Conservation (phyloP, 371 early-diverging fungal genomes). For the Mortierella sp. region DNA sequence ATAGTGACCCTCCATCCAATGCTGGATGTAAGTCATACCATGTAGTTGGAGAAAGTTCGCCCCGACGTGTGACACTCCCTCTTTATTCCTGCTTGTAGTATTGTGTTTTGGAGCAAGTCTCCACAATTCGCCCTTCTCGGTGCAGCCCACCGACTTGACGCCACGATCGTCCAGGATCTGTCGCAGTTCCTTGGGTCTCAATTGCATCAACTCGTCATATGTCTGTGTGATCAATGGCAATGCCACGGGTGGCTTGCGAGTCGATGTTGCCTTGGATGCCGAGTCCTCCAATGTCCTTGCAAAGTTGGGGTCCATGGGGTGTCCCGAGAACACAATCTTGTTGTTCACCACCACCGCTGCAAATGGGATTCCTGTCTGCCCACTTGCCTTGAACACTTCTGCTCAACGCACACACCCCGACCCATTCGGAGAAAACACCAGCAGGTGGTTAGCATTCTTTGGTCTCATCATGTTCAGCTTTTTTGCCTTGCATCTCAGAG, state of each 20-base stretch:
- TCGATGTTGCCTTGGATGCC: conserved; percentile 38
- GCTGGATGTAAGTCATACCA: too few relatives aligned
- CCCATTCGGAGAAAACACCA: too few relatives aligned
- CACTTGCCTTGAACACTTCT: conserved; percentile 49
- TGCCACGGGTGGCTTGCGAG: conserved; percentile 32
- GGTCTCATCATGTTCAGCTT: too few relatives aligned
- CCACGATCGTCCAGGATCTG: conserved; percentile 47
- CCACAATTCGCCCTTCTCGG: conserved; percentile 48
- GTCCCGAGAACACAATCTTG: conserved; percentile 50
- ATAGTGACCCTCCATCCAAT: too few relatives aligned
- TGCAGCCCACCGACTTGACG: conserved; percentile 29
- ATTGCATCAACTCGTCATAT: conserved; percentile 48
- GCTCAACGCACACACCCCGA: too few relatives aligned
- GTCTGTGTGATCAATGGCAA: conserved; percentile 43
- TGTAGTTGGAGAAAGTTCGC: too few relatives aligned
- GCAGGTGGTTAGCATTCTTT: too few relatives aligned
- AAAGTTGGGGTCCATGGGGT: conserved; percentile 51
- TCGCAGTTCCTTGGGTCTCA: conserved; percentile 47
- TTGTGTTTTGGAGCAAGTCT: conserved; percentile 40
- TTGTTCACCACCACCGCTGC: conserved; percentile 48
- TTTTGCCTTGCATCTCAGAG: too few relatives aligned
- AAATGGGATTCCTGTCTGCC: conserved; percentile 48
- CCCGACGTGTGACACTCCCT: too few relatives aligned
- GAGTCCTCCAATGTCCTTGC: conserved; percentile 18
- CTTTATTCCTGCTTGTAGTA: conserved; percentile 44